These are phyloP conservation scores for Penicillium polonicum DNA, from an alignment of 2,329 filamentous ascomycete genomes.

Conservation along the genomic window DNA sequence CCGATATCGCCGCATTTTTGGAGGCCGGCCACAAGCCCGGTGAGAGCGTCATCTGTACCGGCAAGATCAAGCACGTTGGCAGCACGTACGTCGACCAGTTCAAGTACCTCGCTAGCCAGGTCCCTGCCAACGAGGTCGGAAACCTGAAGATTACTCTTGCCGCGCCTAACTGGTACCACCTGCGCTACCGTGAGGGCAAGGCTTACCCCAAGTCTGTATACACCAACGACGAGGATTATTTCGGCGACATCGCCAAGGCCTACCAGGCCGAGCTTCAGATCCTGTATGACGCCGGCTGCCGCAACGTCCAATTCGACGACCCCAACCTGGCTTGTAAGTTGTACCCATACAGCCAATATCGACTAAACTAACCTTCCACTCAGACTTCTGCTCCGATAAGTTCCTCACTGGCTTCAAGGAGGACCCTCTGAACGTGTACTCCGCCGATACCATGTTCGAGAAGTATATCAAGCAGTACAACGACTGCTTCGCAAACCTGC, in stretches of 20 bases:
- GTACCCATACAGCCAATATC: too few species aligned
- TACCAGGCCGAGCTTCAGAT: slow-evolving; percentile 63
- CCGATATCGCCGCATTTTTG: slow-evolving; percentile 62
- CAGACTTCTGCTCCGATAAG: slow-evolving; percentile 71
- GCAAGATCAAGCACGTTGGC: slow-evolving; percentile 58
- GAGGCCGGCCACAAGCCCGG: slow-evolving; percentile 58
- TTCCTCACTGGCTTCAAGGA: slow-evolving; percentile 69
- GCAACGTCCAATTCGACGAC: slow-evolving; percentile 68
- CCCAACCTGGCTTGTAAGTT: slow-evolving; percentile 62
- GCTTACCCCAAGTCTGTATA: slow-evolving; percentile 60
- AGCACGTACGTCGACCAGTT: slow-evolving; percentile 59
- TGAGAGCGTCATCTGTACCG: slow-evolving; percentile 56
- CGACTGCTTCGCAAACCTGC: slow-evolving; percentile 62
- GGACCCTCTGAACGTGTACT: slow-evolving; percentile 66
- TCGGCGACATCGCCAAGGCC: slow-evolving; percentile 63
- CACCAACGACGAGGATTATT: slow-evolving; percentile 60
- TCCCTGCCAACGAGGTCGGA: slow-evolving; percentile 61
- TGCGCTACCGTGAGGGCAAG: slow-evolving; percentile 57
- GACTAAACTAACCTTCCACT: slow-evolving; percentile 2
- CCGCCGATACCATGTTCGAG: slow-evolving; percentile 69
- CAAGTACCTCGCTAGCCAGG: slow-evolving; percentile 57
- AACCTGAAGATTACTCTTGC: slow-evolving; percentile 69
- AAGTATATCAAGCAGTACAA: slow-evolving; percentile 78
- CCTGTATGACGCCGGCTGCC: slow-evolving; percentile 61
- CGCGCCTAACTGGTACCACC: slow-evolving; percentile 68